Conservation (phyloP, 108 stramenopile species). For the Hondaea fermentalgiana region DNA sequence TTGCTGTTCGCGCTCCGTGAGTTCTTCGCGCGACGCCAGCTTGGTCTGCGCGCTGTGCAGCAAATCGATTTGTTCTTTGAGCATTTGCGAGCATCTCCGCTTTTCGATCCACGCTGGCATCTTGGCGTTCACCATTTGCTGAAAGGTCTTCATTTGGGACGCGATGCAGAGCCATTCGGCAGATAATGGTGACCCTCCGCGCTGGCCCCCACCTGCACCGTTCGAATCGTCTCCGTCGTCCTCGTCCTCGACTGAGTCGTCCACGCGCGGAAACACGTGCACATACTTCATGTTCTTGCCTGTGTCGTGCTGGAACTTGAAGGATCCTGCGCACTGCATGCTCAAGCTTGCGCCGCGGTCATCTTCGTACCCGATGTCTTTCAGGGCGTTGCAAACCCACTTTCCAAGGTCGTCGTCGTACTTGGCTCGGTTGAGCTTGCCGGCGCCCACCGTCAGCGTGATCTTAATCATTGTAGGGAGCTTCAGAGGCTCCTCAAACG, state of each 20-base stretch:
- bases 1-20: slow-evolving; percentile 64
- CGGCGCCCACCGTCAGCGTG: slow-evolving; percentile 74
- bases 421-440: slow-evolving; percentile 68
- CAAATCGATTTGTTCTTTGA: slow-evolving; percentile 41
- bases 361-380: slow-evolving; percentile 69
- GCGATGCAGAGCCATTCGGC: slow-evolving; percentile 58
- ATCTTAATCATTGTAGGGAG: slow-evolving; percentile 60
- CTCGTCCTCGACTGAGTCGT: not conserved
- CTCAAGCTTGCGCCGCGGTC: slow-evolving; percentile 74
- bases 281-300: slow-evolving; percentile 86
- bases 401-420: slow-evolving; percentile 75
- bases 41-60: slow-evolving; percentile 54
- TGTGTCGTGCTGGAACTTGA: slow-evolving; percentile 88
- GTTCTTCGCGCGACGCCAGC: slow-evolving; percentile 61
- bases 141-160: slow-evolving; percentile 51
- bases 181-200: slow-evolving; percentile 11
- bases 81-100: slow-evolving; percentile 49
- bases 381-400: slow-evolving; percentile 64
- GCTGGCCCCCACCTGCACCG: slow-evolving; percentile 15
- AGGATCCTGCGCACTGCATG: slow-evolving; percentile 68
- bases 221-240: not conserved
- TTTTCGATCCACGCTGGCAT: slow-evolving; percentile 75
- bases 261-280: slow-evolving; percentile 73
- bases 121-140: slow-evolving; percentile 49
- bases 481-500: not conserved